phyloP scores from a whole-genome alignment of 345 rosid genomes.

The Mercurialis annua region DNA sequence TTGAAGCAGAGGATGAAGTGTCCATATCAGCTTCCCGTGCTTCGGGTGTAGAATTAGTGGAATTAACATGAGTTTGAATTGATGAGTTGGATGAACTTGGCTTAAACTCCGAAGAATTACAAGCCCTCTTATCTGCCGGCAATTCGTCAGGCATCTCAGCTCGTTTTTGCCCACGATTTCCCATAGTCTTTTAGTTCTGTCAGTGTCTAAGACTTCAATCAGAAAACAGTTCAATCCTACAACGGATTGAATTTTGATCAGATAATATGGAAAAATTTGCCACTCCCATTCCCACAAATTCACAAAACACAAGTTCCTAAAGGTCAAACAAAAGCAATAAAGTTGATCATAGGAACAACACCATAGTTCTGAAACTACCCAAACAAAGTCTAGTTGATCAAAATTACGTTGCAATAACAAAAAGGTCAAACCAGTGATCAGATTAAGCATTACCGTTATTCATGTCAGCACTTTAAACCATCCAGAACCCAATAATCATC shows the following conservation, averaged over 20 bases:
- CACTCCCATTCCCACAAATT: background rate
- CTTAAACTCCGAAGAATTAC: constrained; percentile 71
- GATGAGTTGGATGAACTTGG: constrained; percentile 72
- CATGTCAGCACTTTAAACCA: background rate
- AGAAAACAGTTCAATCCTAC: constrained; percentile 8
- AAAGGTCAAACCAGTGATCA: background rate
- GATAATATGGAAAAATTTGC: background rate
- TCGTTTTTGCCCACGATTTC: constrained; percentile 88
- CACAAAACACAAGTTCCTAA: background rate
- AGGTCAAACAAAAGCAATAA: background rate
- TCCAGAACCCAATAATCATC: background rate
- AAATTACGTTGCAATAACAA: background rate
- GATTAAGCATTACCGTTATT: background rate
- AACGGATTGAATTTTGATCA: background rate
- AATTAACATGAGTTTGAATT: constrained; percentile 51
- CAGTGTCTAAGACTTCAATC: background rate
- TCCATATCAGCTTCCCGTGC: constrained; percentile 52
- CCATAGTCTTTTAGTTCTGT: constrained; percentile 42
- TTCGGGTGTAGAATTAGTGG: constrained; percentile 42
- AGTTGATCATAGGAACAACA: background rate
- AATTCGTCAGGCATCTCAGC: constrained; percentile 63
- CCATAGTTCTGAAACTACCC: background rate
- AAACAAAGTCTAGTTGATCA: background rate
- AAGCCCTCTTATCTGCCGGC: constrained; percentile 96
- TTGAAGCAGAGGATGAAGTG: constrained; percentile 82